Evolutionary conservation across 805 yeast species (phyloP), one percentile per base, ranked within the genome.

Genomic region (Sugiyamaella chiloensis): DNA sequence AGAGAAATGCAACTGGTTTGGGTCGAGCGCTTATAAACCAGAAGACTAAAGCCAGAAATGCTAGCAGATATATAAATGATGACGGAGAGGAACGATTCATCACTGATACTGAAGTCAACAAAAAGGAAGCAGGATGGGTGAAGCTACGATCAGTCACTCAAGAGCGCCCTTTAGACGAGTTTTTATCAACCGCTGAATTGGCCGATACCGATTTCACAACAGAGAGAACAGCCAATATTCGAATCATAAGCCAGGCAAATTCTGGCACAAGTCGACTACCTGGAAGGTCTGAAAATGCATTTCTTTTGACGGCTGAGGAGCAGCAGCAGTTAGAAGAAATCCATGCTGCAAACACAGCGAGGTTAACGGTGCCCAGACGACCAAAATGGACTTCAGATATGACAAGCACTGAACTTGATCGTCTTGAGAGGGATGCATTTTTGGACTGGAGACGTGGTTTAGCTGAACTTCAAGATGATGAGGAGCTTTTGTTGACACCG

Each of bases 141-240:
- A 87, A 89, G 54, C 70, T 93, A 61, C 79, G 93, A 63, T 89
- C 97, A 2, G 95, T 93, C 12, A 93, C 98, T 0, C 98, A 93
- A 60, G 98, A 93, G 65, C 80, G 85, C 57, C 84, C 97, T 1
- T 69, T 93, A 48, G 98, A 93, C 68, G 99, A 93, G 68, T 90
- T 93, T 66, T 76, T 93, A 60, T 85, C 83, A 61, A 91, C 97
- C 5, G 99, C 99, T 1, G 96, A 88, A 65, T 76, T 93, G 50
- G 96, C 97, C 1, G 96, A 89, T 62, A 89, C 91, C 17, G 98
- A 93, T 69, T 93, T 93, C 69, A 82, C 96, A 6, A 96, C 98
- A 2, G 97, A 91, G 56, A 81, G 84, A 61, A 76, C 81, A 49
- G 81, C 84, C 40, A 87, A 84, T 56, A 90, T 93, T 51, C 85